phyloP scores from a whole-genome alignment of 495 filamentous ascomycete genomes.

The Aspergillus avenaceus region DNA sequence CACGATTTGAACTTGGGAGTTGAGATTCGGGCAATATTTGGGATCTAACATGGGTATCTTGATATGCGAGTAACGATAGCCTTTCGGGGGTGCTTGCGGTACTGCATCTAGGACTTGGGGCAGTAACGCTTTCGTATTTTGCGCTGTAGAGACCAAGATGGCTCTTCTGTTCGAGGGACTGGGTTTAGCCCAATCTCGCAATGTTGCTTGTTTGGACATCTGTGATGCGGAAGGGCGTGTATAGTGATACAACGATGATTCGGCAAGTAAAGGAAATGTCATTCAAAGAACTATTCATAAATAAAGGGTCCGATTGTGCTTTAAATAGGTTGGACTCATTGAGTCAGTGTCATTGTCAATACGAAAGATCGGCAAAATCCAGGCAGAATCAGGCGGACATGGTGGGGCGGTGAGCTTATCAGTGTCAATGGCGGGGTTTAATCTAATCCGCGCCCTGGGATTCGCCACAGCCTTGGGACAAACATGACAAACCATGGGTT shows the following conservation, averaged over 20 bases:
- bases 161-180: constrained; percentile 1
- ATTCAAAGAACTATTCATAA: too few species aligned
- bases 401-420: constrained; percentile 35
- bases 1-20: constrained; percentile 32
- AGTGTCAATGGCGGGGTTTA: constrained; percentile 16
- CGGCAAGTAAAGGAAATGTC: too few species aligned
- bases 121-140: constrained; percentile 12
- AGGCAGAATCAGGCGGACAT: neutral
- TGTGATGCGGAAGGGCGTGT: too few species aligned
- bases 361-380: constrained; percentile 4
- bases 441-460: constrained; percentile 6
- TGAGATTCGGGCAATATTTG: constrained; percentile 18
- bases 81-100: constrained; percentile 21
- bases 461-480: constrained; percentile 34
- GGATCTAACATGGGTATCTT: constrained; percentile 13
- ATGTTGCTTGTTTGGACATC: neutral
- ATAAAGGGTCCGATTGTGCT: too few species aligned
- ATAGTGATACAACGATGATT: too few species aligned
- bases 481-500: constrained; percentile 35
- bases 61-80: constrained; percentile 12
- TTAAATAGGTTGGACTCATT: too few species aligned
- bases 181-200: neutral
- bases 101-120: constrained; percentile 16
- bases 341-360: too few species aligned
- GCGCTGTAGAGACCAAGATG: constrained; percentile 7